Conservation (phyloP, 148 eudicot species). For the Rhododendron mucronatum region DNA sequence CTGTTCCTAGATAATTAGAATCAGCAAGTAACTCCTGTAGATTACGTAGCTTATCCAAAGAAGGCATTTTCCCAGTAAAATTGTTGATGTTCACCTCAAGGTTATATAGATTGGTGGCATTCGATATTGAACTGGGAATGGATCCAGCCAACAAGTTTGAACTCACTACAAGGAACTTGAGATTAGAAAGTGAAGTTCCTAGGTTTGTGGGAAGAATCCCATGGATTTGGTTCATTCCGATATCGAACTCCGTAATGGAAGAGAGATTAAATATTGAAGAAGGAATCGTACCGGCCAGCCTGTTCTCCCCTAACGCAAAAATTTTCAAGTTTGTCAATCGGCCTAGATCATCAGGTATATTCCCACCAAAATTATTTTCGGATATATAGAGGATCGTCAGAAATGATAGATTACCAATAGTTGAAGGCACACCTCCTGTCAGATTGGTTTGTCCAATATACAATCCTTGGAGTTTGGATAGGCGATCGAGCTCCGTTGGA, state of each 20-base stretch:
- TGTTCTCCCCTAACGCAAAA: too few species aligned
- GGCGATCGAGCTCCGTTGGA: not conserved
- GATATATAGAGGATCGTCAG: not conserved
- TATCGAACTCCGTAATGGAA: not conserved
- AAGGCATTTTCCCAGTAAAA: not conserved
- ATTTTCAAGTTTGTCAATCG: not conserved
- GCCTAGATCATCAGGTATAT: not conserved
- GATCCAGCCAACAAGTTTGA: not conserved
- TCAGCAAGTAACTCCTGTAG: accelerated
- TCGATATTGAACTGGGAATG: not conserved
- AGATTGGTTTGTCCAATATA: not conserved
- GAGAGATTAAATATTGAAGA: not conserved
- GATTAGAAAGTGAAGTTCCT: too few species aligned
- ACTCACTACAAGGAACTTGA: not conserved
- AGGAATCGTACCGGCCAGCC: not conserved
- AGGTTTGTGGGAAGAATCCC: too few species aligned
- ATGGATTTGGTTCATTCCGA: not conserved
- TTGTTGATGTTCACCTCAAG: not conserved
- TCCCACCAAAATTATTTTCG: not conserved
- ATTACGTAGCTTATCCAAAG: not conserved
- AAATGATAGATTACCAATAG: not conserved
- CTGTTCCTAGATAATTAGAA: not conserved
- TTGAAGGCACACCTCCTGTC: not conserved
- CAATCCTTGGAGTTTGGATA: not conserved
- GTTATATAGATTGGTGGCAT: not conserved